These are phyloP conservation scores for Cylindrodendrum hubeiense DNA, from an alignment of 2,329 filamentous ascomycete species.

Conservation along the genomic window DNA sequence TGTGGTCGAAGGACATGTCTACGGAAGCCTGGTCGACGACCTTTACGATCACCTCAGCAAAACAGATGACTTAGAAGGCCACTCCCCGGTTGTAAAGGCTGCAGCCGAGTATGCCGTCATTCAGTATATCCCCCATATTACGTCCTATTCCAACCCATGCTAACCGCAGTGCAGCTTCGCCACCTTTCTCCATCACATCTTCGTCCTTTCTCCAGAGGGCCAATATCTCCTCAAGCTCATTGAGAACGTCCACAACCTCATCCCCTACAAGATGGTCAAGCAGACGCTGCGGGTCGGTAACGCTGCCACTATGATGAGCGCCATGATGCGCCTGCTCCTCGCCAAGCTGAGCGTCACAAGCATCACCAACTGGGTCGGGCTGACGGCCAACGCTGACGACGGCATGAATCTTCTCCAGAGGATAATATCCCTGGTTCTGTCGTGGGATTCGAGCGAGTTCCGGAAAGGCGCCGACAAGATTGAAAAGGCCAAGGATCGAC, in stretches of 20 bases:
- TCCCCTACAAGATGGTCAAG: slow-evolving; percentile 78
- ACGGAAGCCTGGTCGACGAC: slow-evolving; percentile 75
- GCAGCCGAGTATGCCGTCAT: slow-evolving; percentile 76
- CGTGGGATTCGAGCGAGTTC: slow-evolving; percentile 80
- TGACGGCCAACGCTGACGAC: slow-evolving; percentile 78
- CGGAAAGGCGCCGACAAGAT: slow-evolving; percentile 74
- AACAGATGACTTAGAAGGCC: slow-evolving; percentile 72
- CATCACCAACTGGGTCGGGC: slow-evolving; percentile 83
- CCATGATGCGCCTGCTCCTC: slow-evolving; percentile 77
- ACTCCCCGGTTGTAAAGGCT: slow-evolving; percentile 72
- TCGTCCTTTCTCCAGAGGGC: slow-evolving; percentile 80
- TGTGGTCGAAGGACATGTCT: slow-evolving; percentile 73
- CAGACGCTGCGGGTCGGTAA: slow-evolving; percentile 83
- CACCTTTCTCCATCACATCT: slow-evolving; percentile 79
- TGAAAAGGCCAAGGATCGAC: slow-evolving; percentile 69
- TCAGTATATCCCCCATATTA: slow-evolving; percentile 65
- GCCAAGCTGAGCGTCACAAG: slow-evolving; percentile 82
- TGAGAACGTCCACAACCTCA: slow-evolving; percentile 75
- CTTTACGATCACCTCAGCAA: slow-evolving; percentile 71
- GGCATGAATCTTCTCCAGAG: slow-evolving; percentile 85
- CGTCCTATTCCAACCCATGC: slow-evolving; percentile 15
- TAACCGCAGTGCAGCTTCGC: slow-evolving; percentile 66
- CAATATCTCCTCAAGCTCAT: slow-evolving; percentile 79
- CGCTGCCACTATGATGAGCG: slow-evolving; percentile 84
- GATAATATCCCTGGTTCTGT: slow-evolving; percentile 79